Conservation (phyloP, 129 eudicot species). For the Flaveria robusta region DNA sequence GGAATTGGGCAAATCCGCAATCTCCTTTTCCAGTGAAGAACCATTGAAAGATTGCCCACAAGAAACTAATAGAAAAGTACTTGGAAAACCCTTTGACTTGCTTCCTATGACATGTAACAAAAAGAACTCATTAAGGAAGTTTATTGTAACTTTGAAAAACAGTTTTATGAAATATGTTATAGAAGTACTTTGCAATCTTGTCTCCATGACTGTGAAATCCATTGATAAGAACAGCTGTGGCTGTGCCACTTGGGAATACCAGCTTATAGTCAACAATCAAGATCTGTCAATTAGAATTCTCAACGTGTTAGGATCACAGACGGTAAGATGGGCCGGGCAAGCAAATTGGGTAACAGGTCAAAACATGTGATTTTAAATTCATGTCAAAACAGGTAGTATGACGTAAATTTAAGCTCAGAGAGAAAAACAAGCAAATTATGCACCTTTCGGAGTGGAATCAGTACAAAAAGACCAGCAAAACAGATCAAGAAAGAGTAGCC, state of each 20-base stretch:
- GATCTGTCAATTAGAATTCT: constrained; percentile 51
- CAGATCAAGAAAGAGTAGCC: constrained; percentile 58
- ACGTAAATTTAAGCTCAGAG: background rate
- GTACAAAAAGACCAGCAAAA: constrained; percentile 74
- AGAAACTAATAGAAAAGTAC: constrained; percentile 67
- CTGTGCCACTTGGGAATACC: constrained; percentile 86
- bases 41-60: constrained; percentile 96
- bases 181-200: constrained; percentile 56
- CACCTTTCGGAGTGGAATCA: constrained; percentile 84
- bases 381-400: background rate
- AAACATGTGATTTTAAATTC: background rate
- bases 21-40: constrained; percentile 64
- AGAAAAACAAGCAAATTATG: background rate
- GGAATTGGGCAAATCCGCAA: constrained; percentile 66
- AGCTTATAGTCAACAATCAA: constrained; percentile 77
- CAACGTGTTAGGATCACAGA: background rate
- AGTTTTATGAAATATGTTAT: constrained; percentile 11
- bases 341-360: background rate
- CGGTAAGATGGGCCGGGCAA: background rate
- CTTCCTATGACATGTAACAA: constrained; percentile 44
- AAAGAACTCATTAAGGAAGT: constrained; percentile 12
- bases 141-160: background rate
- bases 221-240: constrained; percentile 93
- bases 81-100: constrained; percentile 75
- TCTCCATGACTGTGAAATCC: constrained; percentile 81